Evolutionary conservation across 805 yeast genomes (phyloP).

Genomic region (Saturnispora kantuleensis): DNA sequence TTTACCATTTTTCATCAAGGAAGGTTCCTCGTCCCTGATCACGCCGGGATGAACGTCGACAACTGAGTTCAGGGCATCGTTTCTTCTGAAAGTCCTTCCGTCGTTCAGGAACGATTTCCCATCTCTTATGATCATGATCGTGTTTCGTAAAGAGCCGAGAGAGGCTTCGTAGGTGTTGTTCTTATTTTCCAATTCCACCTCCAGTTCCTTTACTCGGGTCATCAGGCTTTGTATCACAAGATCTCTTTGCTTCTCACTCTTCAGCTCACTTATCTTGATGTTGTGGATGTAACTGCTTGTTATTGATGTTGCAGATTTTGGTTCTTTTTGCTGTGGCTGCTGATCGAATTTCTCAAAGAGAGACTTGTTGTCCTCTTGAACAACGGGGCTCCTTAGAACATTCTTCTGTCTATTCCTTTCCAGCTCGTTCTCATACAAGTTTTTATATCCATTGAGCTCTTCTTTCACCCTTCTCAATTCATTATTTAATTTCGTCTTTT

Average conservation of each 20-base stretch:
- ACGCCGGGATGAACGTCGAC: too few species aligned
- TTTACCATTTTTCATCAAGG: background rate
- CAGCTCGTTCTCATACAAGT: background rate
- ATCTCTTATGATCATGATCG: constrained; percentile 16
- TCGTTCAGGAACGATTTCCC: constrained; percentile 15
- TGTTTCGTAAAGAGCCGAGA: constrained; percentile 14
- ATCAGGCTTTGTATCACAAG: constrained; percentile 3
- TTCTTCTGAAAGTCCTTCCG: background rate
- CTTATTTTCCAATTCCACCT: constrained; percentile 12
- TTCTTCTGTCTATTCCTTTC: too few species aligned
- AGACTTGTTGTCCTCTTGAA: too few species aligned
- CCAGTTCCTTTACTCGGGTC: constrained; percentile 13
- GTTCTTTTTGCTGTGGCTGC: too few species aligned
- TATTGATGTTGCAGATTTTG: background rate
- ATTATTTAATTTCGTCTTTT: background rate
- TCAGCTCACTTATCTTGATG: background rate
- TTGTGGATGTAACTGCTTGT: constrained; percentile 1
- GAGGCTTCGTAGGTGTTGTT: constrained; percentile 13
- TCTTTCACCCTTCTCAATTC: constrained; percentile 6
- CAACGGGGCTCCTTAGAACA: too few species aligned
- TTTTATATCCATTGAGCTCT: constrained; percentile 6
- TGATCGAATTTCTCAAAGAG: too few species aligned
- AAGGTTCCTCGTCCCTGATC: too few species aligned
- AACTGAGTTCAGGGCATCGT: background rate
- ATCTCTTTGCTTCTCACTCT: constrained; percentile 5